phyloP scores from a whole-genome alignment of 164 flowering plant genomes.

The Macadamia integrifolia region DNA sequence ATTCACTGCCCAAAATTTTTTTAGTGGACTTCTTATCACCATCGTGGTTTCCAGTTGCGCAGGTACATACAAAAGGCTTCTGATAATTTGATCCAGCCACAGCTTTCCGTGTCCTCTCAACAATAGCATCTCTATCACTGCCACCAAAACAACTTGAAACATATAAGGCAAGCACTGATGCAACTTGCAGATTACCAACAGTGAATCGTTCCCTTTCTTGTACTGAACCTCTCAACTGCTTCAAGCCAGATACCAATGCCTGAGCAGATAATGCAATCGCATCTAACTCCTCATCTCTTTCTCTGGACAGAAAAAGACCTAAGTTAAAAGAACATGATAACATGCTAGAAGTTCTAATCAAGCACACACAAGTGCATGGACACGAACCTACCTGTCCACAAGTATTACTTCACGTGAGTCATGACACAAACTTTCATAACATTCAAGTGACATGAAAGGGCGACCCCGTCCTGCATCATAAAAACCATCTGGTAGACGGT shows the following conservation, averaged over 20 bases:
- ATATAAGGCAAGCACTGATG: conserved; percentile 83
- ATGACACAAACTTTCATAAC: conserved; percentile 53
- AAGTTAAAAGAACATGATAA: not conserved
- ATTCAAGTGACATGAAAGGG: conserved; percentile 63
- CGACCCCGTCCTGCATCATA: conserved; percentile 97
- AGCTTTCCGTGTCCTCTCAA: conserved; percentile 55
- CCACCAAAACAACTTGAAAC: conserved; percentile 97
- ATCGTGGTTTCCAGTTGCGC: conserved; percentile 58
- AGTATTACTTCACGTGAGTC: conserved; percentile 93
- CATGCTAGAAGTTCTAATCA: too few species aligned
- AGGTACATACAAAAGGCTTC: conserved; percentile 90
- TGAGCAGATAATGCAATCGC: conserved; percentile 65
- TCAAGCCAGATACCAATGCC: conserved; percentile 46
- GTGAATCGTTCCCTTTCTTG: conserved; percentile 18
- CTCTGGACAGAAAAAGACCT: conserved; percentile 35
- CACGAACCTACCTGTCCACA: conserved; percentile 60
- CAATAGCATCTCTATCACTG: conserved; percentile 53
- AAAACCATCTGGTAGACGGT: conserved; percentile 84
- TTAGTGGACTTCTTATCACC: conserved; percentile 13
- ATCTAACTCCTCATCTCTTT: conserved; percentile 71
- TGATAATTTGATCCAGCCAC: conserved; percentile 68
- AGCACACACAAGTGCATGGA: not conserved
- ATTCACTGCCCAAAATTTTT: conserved; percentile 21
- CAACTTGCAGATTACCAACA: conserved; percentile 57
- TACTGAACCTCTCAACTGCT: conserved; percentile 30